These are phyloP conservation scores for Melanomma pulvis-pyrius DNA, from an alignment of 495 filamentous ascomycete genomes.

Conservation along the genomic window DNA sequence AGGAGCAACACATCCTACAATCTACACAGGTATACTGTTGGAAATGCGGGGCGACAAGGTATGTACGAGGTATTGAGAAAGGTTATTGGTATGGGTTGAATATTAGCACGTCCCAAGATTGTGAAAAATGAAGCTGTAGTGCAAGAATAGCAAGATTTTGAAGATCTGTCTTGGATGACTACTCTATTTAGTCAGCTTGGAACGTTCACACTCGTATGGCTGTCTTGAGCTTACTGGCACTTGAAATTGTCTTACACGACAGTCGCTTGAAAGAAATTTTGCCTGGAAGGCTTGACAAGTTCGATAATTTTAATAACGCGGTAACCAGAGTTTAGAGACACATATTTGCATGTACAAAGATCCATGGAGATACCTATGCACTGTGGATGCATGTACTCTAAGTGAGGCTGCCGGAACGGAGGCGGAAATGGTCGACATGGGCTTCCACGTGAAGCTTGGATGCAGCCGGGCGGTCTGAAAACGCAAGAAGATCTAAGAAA, in stretches of 20 bases:
- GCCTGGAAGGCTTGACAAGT: background rate
- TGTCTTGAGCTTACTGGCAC: background rate
- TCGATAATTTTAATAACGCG: background rate
- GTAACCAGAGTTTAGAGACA: background rate
- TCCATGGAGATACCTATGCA: background rate
- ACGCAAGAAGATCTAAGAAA: slow-evolving; percentile 6
- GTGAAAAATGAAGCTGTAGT: background rate
- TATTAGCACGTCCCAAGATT: background rate
- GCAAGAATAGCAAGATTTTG: background rate
- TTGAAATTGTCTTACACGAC: background rate
- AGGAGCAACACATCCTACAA: background rate
- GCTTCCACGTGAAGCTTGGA: background rate
- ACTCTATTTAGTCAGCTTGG: too few relatives aligned
- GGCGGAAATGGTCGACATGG: background rate
- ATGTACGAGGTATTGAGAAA: too few relatives aligned
- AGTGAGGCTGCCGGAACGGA: background rate
- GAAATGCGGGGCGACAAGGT: background rate
- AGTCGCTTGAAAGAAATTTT: background rate
- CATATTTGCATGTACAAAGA: background rate
- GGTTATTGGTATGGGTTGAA: background rate
- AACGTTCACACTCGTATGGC: background rate
- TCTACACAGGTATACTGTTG: background rate
- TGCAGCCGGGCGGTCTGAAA: background rate
- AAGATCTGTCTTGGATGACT: too few relatives aligned
- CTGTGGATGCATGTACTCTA: background rate